A percentile compares a stretch with the other conserved stretches of the same genome.
These are phyloP conservation scores for Trametes punicea DNA, from an alignment of 768 basidiomycete species.

Conservation along the genomic window DNA sequence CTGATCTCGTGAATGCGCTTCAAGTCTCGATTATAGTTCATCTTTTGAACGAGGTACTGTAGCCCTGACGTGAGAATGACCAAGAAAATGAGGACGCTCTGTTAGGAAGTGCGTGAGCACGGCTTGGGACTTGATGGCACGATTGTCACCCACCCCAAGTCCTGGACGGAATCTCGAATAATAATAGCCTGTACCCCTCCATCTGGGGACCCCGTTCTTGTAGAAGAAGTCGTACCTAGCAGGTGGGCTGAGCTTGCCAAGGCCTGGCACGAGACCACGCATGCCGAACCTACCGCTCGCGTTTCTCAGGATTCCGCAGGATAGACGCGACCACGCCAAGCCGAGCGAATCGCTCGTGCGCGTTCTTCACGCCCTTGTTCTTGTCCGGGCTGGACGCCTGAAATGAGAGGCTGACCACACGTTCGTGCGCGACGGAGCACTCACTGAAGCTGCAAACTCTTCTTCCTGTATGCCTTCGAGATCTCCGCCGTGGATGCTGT, in stretches of 20 bases:
- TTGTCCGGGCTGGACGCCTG: slow-evolving; percentile 77
- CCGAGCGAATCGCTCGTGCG: slow-evolving; percentile 89
- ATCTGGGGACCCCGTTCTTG: slow-evolving; percentile 95
- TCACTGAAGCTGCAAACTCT: slow-evolving; percentile 87
- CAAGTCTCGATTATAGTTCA: slow-evolving; percentile 76
- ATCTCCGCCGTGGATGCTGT: slow-evolving; percentile 77
- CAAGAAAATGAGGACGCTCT: slow-evolving; percentile 80
- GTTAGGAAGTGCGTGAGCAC: slow-evolving; percentile 10
- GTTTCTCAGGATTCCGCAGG: slow-evolving; percentile 68
- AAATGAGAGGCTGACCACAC: not conserved
- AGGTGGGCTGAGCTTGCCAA: not conserved
- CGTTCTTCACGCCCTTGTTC: slow-evolving; percentile 78
- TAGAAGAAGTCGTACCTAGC: slow-evolving; percentile 90
- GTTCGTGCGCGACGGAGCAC: slow-evolving; percentile 30
- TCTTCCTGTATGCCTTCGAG: slow-evolving; percentile 85
- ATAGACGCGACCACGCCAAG: slow-evolving; percentile 85
- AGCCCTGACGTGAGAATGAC: slow-evolving; percentile 70
- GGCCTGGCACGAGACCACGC: not conserved
- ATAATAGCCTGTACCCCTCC: slow-evolving; percentile 96
- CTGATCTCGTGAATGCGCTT: slow-evolving; percentile 62
- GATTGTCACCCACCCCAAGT: slow-evolving; percentile 55
- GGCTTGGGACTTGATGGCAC: not conserved
- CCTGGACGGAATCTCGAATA: slow-evolving; percentile 96
- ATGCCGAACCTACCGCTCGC: slow-evolving; percentile 59
- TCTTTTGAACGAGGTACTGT: slow-evolving; percentile 75